These are phyloP conservation scores for Cladosporium sp. DNA, from an alignment of 2,329 filamentous ascomycete genomes.

Conservation along the genomic window DNA sequence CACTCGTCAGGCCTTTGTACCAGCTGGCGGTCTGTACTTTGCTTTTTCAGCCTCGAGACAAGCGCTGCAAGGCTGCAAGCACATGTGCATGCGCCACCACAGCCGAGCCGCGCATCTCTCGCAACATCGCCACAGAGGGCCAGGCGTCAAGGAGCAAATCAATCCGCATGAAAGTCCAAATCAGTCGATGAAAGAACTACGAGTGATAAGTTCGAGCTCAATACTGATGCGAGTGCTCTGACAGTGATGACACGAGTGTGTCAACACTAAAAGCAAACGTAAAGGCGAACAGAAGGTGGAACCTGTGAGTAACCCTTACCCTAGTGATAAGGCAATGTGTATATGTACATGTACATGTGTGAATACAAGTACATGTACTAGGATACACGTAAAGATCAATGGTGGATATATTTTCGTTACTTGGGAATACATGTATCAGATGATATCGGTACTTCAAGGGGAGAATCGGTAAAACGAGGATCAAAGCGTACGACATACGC, in stretches of 20 bases:
- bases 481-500: no score
- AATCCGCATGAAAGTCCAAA: not conserved
- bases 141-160: not conserved
- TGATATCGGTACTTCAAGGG: no score
- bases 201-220: not conserved
- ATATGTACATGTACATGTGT: no score
- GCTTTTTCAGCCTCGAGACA: not conserved
- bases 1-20: not conserved
- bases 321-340: not conserved
- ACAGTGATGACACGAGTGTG: no score
- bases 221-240: not conserved
- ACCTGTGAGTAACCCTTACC: not conserved
- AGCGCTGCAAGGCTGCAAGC: not conserved
- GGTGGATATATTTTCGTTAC: no score
- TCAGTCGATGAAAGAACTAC: not conserved
- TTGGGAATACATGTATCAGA: no score
- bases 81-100: not conserved
- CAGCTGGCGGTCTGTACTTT: not conserved
- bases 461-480: no score
- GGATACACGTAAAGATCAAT: no score
- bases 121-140: not conserved
- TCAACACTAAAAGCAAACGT: no score
- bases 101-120: not conserved
- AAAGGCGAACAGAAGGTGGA: no score
- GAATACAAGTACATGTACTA: no score